A percentile compares a stretch with the other conserved stretches of the same genome.
Evolutionary conservation across 2,329 filamentous ascomycete species (phyloP).

Genomic region (Fonsecaea nubica): DNA sequence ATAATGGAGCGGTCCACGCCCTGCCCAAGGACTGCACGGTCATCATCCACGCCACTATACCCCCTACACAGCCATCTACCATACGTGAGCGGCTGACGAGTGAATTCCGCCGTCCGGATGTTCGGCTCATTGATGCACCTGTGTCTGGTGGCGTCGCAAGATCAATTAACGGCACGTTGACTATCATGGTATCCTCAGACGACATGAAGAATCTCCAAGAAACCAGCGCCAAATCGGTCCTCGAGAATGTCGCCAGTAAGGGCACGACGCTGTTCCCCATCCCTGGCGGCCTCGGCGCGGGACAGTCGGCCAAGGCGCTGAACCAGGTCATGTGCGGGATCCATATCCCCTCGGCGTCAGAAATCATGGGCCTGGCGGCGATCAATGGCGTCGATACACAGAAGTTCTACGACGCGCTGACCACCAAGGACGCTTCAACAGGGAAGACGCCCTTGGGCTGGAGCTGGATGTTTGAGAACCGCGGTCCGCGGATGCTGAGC

Average conservation of each 20-base stretch:
- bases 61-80: conserved; percentile 68
- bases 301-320: conserved; percentile 68
- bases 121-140: conserved; percentile 72
- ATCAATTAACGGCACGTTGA: conserved; percentile 73
- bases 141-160: conserved; percentile 74
- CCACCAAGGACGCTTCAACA: conserved; percentile 26
- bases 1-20: conserved; percentile 55
- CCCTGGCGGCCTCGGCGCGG: conserved; percentile 64
- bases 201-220: conserved; percentile 61
- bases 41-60: conserved; percentile 73
- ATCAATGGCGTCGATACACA: conserved; percentile 61
- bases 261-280: conserved; percentile 69
- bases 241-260: conserved; percentile 66
- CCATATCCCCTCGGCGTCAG: conserved; percentile 66
- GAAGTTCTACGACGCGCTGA: conserved; percentile 53
- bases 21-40: conserved; percentile 66
- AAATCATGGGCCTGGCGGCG: conserved; percentile 66
- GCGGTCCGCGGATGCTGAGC: conserved; percentile 62
- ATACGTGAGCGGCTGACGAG: conserved; percentile 63
- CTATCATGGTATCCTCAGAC: conserved; percentile 72
- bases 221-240: conserved; percentile 60
- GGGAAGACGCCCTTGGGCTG: conserved; percentile 53
- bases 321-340: conserved; percentile 70
- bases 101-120: conserved; percentile 64
- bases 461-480: conserved; percentile 69